Conservation (phyloP, 73 alveolate genomes). For the Breviolum minutum region DNA sequence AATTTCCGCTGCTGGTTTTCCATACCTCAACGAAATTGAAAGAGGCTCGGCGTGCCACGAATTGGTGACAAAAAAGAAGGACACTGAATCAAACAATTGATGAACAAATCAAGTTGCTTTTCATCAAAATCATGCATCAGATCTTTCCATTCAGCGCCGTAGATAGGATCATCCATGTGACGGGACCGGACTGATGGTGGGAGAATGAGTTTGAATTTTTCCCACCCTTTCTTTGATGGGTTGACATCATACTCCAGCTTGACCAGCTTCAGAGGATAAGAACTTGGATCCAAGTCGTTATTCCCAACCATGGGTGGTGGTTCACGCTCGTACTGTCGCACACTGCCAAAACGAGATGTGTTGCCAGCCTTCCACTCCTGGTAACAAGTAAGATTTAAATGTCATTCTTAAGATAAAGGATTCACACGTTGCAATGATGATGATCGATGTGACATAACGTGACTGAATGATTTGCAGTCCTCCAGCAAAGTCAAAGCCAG, state of each 20-base stretch:
- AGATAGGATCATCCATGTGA: background rate
- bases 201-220: background rate
- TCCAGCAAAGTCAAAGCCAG: background rate
- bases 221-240: background rate
- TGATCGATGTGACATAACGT: no score
- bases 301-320: background rate
- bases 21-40: conserved; percentile 17
- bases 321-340: background rate
- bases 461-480: no score
- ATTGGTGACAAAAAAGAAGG: no score
- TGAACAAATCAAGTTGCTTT: no score
- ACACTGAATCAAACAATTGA: no score
- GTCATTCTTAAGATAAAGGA: no score
- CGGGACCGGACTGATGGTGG: background rate
- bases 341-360: background rate
- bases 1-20: no score
- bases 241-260: background rate
- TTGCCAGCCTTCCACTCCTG: conserved; percentile 23
- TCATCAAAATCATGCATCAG: background rate
- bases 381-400: no score
- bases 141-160: background rate
- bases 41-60: no score
- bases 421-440: background rate
- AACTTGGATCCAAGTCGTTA: background rate
- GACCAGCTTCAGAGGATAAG: background rate